phyloP scores from a whole-genome alignment of 2,329 filamentous ascomycete species.

The Penicillium sp. region DNA sequence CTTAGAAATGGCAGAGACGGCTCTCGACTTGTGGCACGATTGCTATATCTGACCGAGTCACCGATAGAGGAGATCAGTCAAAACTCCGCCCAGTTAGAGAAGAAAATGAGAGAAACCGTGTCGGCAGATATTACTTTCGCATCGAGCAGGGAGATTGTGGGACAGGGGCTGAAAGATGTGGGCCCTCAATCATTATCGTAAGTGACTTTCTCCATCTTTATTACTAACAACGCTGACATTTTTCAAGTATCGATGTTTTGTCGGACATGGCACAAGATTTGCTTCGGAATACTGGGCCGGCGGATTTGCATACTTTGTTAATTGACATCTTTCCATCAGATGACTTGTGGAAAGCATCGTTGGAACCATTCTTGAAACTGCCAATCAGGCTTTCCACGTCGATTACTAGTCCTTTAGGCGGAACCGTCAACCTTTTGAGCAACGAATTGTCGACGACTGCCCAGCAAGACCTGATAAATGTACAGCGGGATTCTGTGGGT shows the following conservation, averaged over 20 bases:
- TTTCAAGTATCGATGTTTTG: slow-evolving; percentile 53
- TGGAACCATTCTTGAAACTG: slow-evolving; percentile 50
- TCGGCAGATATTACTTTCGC: slow-evolving; percentile 39
- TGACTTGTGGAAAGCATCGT: slow-evolving; percentile 61
- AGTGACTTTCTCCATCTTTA: slow-evolving; percentile 6
- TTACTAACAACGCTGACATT: slow-evolving; percentile 17
- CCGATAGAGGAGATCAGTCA: slow-evolving; percentile 49
- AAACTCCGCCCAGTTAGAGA: slow-evolving; percentile 32
- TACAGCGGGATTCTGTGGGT: slow-evolving; percentile 62
- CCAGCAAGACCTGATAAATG: slow-evolving; percentile 24
- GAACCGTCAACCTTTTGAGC: slow-evolving; percentile 62
- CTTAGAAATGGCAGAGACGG: slow-evolving; percentile 46
- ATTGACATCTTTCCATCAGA: slow-evolving; percentile 59
- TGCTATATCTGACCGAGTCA: slow-evolving; percentile 54
- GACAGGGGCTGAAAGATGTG: slow-evolving; percentile 48
- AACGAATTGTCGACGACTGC: slow-evolving; percentile 24
- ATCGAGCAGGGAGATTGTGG: slow-evolving; percentile 51
- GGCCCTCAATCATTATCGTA: slow-evolving; percentile 43
- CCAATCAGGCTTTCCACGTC: slow-evolving; percentile 57
- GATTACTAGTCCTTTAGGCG: slow-evolving; percentile 68
- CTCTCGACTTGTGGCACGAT: slow-evolving; percentile 47
- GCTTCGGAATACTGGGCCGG: slow-evolving; percentile 30
- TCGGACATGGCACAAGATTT: slow-evolving; percentile 51
- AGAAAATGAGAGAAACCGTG: slow-evolving; percentile 30
- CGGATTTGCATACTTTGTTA: slow-evolving; percentile 25